Evolutionary conservation across 2,329 filamentous ascomycete species (phyloP), one percentile per base, ranked within the genome.

Genomic region (Fusarium kyushuense): DNA sequence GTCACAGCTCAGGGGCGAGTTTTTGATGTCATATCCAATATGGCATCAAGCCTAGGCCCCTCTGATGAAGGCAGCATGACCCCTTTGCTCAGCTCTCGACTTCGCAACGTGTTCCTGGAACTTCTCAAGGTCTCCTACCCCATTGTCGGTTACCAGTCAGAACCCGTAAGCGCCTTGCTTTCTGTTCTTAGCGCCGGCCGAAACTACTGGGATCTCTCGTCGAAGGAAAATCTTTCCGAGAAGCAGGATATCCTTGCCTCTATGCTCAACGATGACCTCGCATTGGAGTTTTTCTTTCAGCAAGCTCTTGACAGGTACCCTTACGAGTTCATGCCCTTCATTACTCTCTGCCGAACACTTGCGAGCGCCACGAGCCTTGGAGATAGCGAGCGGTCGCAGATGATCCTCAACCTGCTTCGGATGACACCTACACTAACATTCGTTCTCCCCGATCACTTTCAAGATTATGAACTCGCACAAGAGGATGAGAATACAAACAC

Each of bases 401-500:
- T 84, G 41, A 84, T 94, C 12, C 79, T 91, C 36, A 81, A 85
- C n/a, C 82, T 90, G 56, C 82, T 97, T 14, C 87, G 90, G 58
- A 85, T 84, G 58, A 90, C 94, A 54, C 86, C 88, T 2, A 90
- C 87, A 9, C 87, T 97, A 55, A 97, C 95, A 29, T 90, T 96
- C 69, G 83, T 86, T 14, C 84, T 97, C n/a, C 90, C 92, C 1
- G 79, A 85, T 1, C 79, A 86, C 32, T 97, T 97, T 76, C 85
- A 86, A 41, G 87, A 87, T 35, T 97, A 96, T 72, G 87, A 90
- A 63, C 88, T 94, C 14, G 89, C 91, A 38, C 89, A 92, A 54
- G 94, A 97, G 78, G 93, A 97, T 67, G 92, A 96, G 61, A 94
- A 96, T 69, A 89, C 88, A 27, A 96, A 96, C 72, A 88, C 88